Conservation (phyloP, 192 early-diverging fungal species). For the Coemansia sp. region DNA sequence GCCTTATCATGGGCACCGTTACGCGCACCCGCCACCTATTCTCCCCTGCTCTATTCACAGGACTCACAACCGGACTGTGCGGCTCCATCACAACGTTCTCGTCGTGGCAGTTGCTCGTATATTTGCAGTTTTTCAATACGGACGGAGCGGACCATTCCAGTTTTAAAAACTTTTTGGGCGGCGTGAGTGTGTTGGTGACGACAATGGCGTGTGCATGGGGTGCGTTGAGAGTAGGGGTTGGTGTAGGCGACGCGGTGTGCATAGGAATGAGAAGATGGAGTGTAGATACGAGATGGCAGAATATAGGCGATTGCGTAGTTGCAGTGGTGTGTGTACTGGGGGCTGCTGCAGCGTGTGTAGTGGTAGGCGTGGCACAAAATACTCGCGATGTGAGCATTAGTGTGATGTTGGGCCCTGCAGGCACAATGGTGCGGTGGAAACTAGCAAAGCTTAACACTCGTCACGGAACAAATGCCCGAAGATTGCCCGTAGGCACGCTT, state of each 20-base stretch:
- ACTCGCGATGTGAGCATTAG: constrained; percentile 45
- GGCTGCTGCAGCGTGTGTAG: constrained; percentile 3
- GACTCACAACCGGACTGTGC: constrained; percentile 69
- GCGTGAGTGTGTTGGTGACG: constrained; percentile 31
- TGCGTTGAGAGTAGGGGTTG: constrained; percentile 19
- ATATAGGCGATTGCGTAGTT: no score
- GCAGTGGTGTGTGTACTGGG: background rate
- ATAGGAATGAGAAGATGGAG: no score
- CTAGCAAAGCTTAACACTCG: constrained; percentile 32
- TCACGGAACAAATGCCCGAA: background rate
- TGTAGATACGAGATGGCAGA: no score
- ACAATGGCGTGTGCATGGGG: constrained; percentile 36
- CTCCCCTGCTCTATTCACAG: constrained; percentile 58
- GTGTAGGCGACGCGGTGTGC: no score
- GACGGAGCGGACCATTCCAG: constrained; percentile 10
- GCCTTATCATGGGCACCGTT: constrained; percentile 48
- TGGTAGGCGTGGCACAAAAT: constrained; percentile 24
- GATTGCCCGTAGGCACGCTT: constrained; percentile 49
- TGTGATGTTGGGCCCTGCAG: constrained; percentile 35
- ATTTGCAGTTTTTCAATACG: constrained; percentile 52
- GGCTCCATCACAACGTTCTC: constrained; percentile 85
- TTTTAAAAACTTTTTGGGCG: constrained; percentile 50
- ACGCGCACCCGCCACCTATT: constrained; percentile 22
- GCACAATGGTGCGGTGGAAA: constrained; percentile 47
- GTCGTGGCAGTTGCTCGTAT: constrained; percentile 68